Base-by-base conservation (phyloP, 352 stramenopile species). In the Aphanomyces stellatus region DNA sequence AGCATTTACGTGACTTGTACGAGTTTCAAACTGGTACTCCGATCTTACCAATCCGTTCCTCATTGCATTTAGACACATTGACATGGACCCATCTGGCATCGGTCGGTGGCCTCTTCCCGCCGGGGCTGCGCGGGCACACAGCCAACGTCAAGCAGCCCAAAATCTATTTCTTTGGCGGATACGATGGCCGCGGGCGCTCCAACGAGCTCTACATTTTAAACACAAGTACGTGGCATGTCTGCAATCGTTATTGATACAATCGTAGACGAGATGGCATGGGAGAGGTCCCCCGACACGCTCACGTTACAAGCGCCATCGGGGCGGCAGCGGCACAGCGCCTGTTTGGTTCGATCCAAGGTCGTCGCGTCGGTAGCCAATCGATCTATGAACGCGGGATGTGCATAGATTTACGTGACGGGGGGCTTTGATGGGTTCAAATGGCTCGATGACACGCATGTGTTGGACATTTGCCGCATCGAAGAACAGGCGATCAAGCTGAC, bases 361-460 rank as follows among this genome's bases (percentile, higher is more conserved):
- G 19, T 13, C 24, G 46, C 5, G 0, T 17, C 1, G 0, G 1
- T 56, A 24, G 4, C 41, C 10, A 7, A 3, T 56, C 11, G 11
- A 22, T 22, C 4, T n/a, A 40, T 56, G 35, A 51, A 4, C 24
- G 11, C 22, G 41, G 7, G n/a, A n/a, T n/a, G n/a, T n/a, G n/a
- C 10, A 15, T 59, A 67, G 60, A 67, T 67, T 19, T 67, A 57
- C 42, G 33, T 65, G 15, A n/a, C 65, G 15, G 63, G 63, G n/a
- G 63, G 63, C 31, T 70, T 70, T 70, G 63, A 70, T 65, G 63
- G 63, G 19, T 70, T 65, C 27, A 70, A 70, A 33, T 70, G 63
- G 63, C 46, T 70, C 19, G 57, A 70, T n/a, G 63, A 70, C 57
- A 65, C 60, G 51, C 49, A 70, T 24, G 35, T 70, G 19, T 33